Conservation (phyloP, 225 moss, liverwort and hornwort species). For the Physcomitrium patens region DNA sequence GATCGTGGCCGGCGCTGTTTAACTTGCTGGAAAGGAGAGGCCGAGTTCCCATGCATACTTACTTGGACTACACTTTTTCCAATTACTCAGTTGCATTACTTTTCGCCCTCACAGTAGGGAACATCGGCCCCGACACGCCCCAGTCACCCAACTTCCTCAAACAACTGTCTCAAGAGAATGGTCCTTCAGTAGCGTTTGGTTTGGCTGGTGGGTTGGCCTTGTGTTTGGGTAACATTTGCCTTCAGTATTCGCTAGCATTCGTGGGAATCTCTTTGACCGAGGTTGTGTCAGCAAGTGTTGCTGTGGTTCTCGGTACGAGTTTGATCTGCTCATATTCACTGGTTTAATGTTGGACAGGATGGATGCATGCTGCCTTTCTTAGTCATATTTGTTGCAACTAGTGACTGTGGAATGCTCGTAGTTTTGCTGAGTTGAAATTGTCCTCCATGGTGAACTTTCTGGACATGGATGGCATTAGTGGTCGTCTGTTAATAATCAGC, state of each 20-base stretch:
- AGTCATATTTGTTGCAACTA: background rate
- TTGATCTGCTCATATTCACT: conserved; percentile 5
- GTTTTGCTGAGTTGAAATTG: background rate
- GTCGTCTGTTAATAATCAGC: background rate
- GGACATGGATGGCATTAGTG: background rate
- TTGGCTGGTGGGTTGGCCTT: conserved; percentile 73
- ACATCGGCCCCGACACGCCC: conserved; percentile 52
- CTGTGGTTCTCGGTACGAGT: conserved; percentile 68
- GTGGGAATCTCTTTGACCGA: conserved; percentile 88
- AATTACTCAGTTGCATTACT: conserved; percentile 49
- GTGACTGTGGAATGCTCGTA: background rate
- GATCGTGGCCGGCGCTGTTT: conserved; percentile 86
- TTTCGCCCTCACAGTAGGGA: conserved; percentile 73
- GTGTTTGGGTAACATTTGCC: conserved; percentile 75
- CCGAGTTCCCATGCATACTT: conserved; percentile 78
- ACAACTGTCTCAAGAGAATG: conserved; percentile 69
- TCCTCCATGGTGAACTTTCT: background rate
- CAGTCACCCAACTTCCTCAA: conserved; percentile 63
- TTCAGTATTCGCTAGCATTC: conserved; percentile 87
- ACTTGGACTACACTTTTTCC: conserved; percentile 73
- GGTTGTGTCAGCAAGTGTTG: conserved; percentile 84
- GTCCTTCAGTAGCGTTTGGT: conserved; percentile 76
- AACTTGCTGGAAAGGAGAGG: conserved; percentile 73
- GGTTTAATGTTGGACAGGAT: background rate
- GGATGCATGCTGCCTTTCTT: background rate